Conservation (phyloP, 805 yeast genomes). For the Kockiozyma suomiensis region DNA sequence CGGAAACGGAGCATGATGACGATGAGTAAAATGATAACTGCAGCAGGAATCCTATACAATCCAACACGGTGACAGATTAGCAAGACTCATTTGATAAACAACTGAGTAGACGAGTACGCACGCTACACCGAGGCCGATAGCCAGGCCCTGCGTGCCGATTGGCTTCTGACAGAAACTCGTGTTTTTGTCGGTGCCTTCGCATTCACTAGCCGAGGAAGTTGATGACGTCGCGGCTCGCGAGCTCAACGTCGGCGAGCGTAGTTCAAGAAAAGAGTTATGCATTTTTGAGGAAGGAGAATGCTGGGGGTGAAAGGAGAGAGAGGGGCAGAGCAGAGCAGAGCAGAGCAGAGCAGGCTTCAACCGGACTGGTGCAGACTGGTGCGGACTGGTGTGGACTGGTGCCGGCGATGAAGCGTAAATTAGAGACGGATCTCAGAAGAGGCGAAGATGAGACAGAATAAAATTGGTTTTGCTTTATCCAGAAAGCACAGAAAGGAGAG, state of each 20-base stretch:
- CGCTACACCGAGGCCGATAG: constrained; percentile 33
- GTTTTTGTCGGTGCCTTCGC: constrained; percentile 9
- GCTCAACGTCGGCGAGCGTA: not conserved
- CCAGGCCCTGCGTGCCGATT: constrained; percentile 17
- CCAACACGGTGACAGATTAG: too few relatives aligned
- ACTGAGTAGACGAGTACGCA: constrained; percentile 10
- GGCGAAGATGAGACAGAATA: too few relatives aligned
- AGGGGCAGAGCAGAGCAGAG: not conserved
- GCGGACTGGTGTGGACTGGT: not conserved
- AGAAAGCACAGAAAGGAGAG: not conserved
- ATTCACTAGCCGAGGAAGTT: constrained; percentile 8
- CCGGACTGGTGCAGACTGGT: too few relatives aligned
- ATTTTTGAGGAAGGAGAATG: not conserved
- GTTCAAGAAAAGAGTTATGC: not conserved
- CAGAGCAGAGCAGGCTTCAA: not conserved
- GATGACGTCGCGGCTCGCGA: constrained; percentile 5
- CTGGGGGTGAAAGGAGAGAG: not conserved
- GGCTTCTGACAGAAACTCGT: constrained; percentile 27
- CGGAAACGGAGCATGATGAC: constrained; percentile 42
- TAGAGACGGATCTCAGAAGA: too few relatives aligned
- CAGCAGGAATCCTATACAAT: constrained; percentile 45
- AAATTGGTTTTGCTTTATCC: too few relatives aligned
- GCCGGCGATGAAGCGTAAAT: too few relatives aligned
- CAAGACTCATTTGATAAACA: too few relatives aligned
- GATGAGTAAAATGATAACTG: constrained; percentile 40